phyloP scores from a whole-genome alignment of 805 yeast species.

The Naumovozyma baii region DNA sequence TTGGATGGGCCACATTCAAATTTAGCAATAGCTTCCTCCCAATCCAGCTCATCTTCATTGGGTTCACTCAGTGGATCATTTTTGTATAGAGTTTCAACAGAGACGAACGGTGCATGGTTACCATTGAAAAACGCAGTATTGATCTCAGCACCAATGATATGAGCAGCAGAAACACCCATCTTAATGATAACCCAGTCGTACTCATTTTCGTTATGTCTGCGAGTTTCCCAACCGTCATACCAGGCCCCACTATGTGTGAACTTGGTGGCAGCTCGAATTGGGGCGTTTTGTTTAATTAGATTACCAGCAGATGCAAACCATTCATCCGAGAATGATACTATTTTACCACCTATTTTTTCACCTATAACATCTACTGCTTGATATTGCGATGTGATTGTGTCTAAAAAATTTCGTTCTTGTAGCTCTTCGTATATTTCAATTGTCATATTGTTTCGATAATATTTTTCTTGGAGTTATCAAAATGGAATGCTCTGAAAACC shows the following conservation, averaged over 20 bases:
- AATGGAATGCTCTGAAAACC: too few species aligned
- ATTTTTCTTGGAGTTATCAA: too few species aligned
- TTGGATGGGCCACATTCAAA: slow-evolving; percentile 84
- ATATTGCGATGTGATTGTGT: slow-evolving; percentile 10
- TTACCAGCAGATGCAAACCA: slow-evolving; percentile 94
- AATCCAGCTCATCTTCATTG: slow-evolving; percentile 32
- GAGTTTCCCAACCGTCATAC: slow-evolving; percentile 99
- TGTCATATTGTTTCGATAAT: background rate
- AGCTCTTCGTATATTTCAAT: background rate
- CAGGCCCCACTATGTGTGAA: slow-evolving; percentile 86
- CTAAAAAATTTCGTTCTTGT: slow-evolving; percentile 9
- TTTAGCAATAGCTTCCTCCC: slow-evolving; percentile 66
- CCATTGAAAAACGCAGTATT: slow-evolving; percentile 94
- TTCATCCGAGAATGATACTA: slow-evolving; percentile 68
- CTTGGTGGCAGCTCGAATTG: slow-evolving; percentile 70
- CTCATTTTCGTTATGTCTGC: slow-evolving; percentile 78
- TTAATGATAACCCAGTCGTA: slow-evolving; percentile 82
- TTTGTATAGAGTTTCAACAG: slow-evolving; percentile 62
- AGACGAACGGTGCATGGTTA: slow-evolving; percentile 84
- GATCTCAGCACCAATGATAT: slow-evolving; percentile 71
- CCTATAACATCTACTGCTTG: slow-evolving; percentile 60
- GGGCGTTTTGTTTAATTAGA: slow-evolving; percentile 69
- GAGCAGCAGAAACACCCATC: slow-evolving; percentile 73
- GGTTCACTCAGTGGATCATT: slow-evolving; percentile 28
- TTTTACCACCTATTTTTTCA: slow-evolving; percentile 70